Conservation (phyloP, 2,329 filamentous ascomycete genomes). For the Gremmenia infestans region DNA sequence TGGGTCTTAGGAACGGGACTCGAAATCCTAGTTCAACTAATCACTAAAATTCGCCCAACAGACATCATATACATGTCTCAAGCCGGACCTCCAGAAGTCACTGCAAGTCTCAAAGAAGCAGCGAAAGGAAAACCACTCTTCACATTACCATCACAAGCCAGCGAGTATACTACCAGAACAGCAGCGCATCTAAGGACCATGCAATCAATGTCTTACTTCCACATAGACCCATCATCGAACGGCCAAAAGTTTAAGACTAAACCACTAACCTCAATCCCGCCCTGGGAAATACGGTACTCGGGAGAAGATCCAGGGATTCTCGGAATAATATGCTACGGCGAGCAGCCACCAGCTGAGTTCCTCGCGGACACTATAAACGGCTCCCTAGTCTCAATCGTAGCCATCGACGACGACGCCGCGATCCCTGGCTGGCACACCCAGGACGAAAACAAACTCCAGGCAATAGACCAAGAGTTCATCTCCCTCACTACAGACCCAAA, state of each 20-base stretch:
- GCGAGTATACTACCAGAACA: constrained; percentile 52
- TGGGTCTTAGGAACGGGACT: constrained; percentile 70
- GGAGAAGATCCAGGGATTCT: constrained; percentile 48
- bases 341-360: constrained; percentile 53
- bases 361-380: constrained; percentile 65
- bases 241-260: constrained; percentile 35
- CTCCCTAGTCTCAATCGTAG: constrained; percentile 61
- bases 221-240: constrained; percentile 36
- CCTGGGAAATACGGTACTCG: constrained; percentile 58
- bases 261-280: constrained; percentile 52
- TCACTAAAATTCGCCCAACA: constrained; percentile 48
- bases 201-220: constrained; percentile 79
- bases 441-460: not conserved
- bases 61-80: constrained; percentile 66
- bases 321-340: constrained; percentile 65
- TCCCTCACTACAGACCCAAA: constrained; percentile 8
- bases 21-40: constrained; percentile 55
- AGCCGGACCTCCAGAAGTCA: constrained; percentile 53
- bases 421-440: constrained; percentile 36
- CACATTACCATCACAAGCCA: constrained; percentile 54
- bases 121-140: constrained; percentile 39
- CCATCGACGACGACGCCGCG: constrained; percentile 48
- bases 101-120: constrained; percentile 45
- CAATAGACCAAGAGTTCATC: not conserved
- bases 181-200: constrained; percentile 64